Evolutionary conservation across 148 eudicot genomes (phyloP), one percentile per base, ranked within the genome.

Genomic region (Rhododendron ovatum): DNA sequence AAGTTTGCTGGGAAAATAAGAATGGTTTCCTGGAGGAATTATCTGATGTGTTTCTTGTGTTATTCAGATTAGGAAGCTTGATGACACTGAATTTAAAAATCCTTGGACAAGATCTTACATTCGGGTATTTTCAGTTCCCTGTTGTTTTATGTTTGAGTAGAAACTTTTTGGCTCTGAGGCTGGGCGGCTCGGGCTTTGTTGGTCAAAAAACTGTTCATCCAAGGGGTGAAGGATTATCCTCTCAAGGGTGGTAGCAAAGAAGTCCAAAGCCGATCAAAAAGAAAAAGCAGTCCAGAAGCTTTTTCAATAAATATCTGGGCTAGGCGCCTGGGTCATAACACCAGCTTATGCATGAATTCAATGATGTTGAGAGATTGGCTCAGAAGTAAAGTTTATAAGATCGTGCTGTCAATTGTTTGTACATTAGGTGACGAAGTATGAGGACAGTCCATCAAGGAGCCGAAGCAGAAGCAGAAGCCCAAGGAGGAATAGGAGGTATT

Each of bases 51-150:
- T 22, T 82, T 82, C 39, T 47, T 39, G 33, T 87, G 77, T 63
- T 88, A 7, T 80, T 55, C 91, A 97, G 99, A 92, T 97, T 65
- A 93, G 98, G 87, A 95, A 97, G 86, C 95, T 97, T 89, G 98
- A 97, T 91, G 99, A 97, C 81, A 97, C 94, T 53, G 98, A 97
- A 87, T 97, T 97, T 89, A 94, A 88, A 88, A 97, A 97, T 89
- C 99, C 98, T 82, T 97, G 99, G 99, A 91, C 98, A 50, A 93
- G 90, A 87, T 89, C 95, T 69, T 92, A 89, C 87, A 97, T 97
- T 87, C 92, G 95, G 95, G 99, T 97, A 89, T 86, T 87, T n/a
- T 24, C 84, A 50, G 45, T 20, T 30, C 65, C 18, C 26, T 65
- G 81, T 14, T 59, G 35, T 79, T 77, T 22, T 83, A 84, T 75